A percentile compares a stretch with the other conserved stretches of the same genome.
Evolutionary conservation across 2,329 filamentous ascomycete species (phyloP).

Genomic region (Ramichloridium luteum): DNA sequence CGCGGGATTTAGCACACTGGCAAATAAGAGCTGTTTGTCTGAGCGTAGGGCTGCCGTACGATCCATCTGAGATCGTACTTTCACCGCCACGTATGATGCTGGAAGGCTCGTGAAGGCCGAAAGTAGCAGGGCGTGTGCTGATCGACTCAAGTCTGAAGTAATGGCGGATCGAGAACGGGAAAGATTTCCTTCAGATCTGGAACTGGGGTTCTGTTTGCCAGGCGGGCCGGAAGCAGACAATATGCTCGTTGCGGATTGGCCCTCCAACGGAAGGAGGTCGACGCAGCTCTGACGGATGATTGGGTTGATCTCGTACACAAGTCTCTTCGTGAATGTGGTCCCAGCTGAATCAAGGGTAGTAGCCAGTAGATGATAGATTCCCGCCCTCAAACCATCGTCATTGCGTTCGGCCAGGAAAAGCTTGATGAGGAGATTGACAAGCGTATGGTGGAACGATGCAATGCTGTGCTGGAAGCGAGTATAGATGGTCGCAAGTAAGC

Average conservation of each 20-base stretch:
- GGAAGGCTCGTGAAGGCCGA: background rate
- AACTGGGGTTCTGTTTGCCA: too few species aligned
- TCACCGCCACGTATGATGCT: conserved; percentile 54
- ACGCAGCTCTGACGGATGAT: too few species aligned
- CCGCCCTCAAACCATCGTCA: background rate
- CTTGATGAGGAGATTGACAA: conserved; percentile 60
- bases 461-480: conserved; percentile 47
- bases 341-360: background rate
- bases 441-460: conserved; percentile 48
- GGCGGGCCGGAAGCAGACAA: too few species aligned
- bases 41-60: conserved; percentile 63
- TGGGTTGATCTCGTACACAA: too few species aligned
- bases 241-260: too few species aligned
- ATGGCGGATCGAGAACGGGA: too few species aligned
- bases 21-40: conserved; percentile 60
- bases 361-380: background rate
- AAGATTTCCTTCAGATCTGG: too few species aligned
- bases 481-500: conserved; percentile 41
- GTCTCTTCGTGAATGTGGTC: too few species aligned
- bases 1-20: conserved; percentile 65
- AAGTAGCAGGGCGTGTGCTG: background rate
- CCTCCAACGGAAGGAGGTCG: too few species aligned
- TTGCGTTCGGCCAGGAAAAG: conserved; percentile 48
- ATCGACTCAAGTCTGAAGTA: too few species aligned
- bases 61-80: conserved; percentile 63